Evolutionary conservation across 805 yeast genomes (phyloP), one percentile per base, ranked within the genome.

Genomic region (Cyberlindnera euphorbiae): DNA sequence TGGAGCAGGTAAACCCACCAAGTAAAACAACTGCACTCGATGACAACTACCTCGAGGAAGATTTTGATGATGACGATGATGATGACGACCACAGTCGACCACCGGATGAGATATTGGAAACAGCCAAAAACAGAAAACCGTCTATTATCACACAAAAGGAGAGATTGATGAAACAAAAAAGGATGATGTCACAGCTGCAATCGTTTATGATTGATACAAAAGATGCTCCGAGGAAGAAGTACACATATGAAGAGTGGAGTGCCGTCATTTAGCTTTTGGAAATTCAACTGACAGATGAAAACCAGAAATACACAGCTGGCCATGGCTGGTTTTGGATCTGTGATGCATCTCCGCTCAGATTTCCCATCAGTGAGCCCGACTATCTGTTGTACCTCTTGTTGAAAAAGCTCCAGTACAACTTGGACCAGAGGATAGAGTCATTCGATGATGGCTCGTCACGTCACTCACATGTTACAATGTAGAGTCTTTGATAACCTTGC

Each of bases 361-460:
- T 71, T 37, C 93, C 93, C 0, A 61, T 82, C 26, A 71, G 70
- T 45, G 88, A 86, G 53, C 77, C 88, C 0, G 74, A 76, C 39
- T 83, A 74, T 49, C 70, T 83, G 24, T 54, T 71, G 21, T 55
- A 66, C 36, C 56, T 69, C 36, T 32, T 63, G 6, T 56, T 57
- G 47, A 46, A 36, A 13, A 52, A 46, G 25, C 35, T 60, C 5
- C 61, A 50, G 22, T 22, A 34, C 0, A 26, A 27, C 14, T 14
- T 47, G 4, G 15, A 30, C 11, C 37, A 41, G 4, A 38, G 43
- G 13, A 15, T 41, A 4, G 19, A 25, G 8, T 25, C 27, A 6
- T 17, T 35, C 9, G 44, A 42, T 13, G 28, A 33, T n/a, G n/a
- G n/a, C n/a, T n/a, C n/a, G n/a, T n/a, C n/a, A n/a, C n/a, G n/a